Evolutionary conservation across 805 yeast genomes (phyloP), one percentile per base, ranked within the genome.

Genomic region (Brettanomyces sp.): DNA sequence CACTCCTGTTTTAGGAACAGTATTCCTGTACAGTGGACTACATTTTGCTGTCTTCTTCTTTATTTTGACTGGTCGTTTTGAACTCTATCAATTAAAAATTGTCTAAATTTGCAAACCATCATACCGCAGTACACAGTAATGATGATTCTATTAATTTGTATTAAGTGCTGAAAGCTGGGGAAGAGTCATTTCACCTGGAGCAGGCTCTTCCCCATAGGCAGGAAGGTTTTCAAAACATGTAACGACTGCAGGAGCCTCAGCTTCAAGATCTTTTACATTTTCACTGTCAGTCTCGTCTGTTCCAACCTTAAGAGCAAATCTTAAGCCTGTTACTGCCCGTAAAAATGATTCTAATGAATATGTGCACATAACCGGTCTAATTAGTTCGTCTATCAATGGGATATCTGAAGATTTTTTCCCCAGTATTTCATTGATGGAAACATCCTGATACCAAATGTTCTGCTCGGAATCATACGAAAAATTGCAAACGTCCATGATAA

Each of bases 351-450:
- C 37, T 12, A 43, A 25, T 5, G 25, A 25, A 34, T 36, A 36
- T 4, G 45, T 21, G 28, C 45, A 43, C 41, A 36, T 6, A 28
- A 43, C 41, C 5, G 45, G 45, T 14, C 22, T 33, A 5, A 43
- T 35, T 18, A 43, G 18, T 28, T 43, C 39, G 37, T 37, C 45
- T 8, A 43, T 37, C 39, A 43, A 22, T 18, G 45, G 45, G 21
- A 43, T 25, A 28, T 28, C 9, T 6, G 23, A 9, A 4, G 45
- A 34, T 8, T 18, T 28, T 18, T 28, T 36, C 12, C 41, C 41
- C 28, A 37, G n/a, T 14, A 43, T 13, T 5, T 43, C 45, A 12
- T 12, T 28, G 22, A 43, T 24, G 22, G 36, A 9, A 5, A 43
- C 36, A 12, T 36, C 41, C 7, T 11, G 4, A 18, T 14, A n/a